These are phyloP conservation scores for Tolypocladium endophyticum DNA, from an alignment of 2,329 filamentous ascomycete species.

Conservation along the genomic window DNA sequence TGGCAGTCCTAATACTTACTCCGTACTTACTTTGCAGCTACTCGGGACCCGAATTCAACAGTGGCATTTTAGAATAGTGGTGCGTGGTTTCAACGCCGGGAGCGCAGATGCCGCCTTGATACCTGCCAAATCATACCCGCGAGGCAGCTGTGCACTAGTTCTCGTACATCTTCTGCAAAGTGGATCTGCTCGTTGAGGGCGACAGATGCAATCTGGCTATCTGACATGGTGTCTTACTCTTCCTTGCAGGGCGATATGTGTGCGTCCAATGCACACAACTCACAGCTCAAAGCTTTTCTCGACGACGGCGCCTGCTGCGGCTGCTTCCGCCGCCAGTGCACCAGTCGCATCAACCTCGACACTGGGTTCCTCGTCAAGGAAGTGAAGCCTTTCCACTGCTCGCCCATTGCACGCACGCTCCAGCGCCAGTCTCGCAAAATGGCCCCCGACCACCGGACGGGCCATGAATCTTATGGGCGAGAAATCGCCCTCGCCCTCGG, in stretches of 20 bases:
- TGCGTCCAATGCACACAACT: background rate
- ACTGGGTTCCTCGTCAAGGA: constrained; percentile 24
- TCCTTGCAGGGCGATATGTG: too few species aligned
- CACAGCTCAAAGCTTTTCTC: background rate
- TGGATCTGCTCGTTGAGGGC: background rate
- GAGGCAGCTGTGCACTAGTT: too few species aligned
- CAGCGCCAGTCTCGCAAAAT: constrained; percentile 77
- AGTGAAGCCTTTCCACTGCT: constrained; percentile 46
- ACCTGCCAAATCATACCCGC: background rate
- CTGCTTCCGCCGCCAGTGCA: background rate
- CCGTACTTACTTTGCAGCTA: background rate
- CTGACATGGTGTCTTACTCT: background rate
- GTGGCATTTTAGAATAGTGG: background rate
- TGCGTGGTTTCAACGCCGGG: background rate
- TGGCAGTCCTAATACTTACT: too few species aligned
- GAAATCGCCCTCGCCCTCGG: constrained; percentile 65
- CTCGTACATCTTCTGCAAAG: too few species aligned
- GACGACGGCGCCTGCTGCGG: background rate
- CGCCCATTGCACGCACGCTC: constrained; percentile 67
- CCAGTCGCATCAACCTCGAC: constrained; percentile 1
- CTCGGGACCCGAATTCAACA: background rate
- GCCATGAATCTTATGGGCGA: constrained; percentile 70
- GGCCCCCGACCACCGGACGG: constrained; percentile 71
- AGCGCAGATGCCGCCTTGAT: background rate
- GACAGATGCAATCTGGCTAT: background rate